A percentile compares a stretch with the other conserved stretches of the same genome.
Evolutionary conservation across 495 filamentous ascomycete species (phyloP).

Genomic region (Aspergillus sparsus): DNA sequence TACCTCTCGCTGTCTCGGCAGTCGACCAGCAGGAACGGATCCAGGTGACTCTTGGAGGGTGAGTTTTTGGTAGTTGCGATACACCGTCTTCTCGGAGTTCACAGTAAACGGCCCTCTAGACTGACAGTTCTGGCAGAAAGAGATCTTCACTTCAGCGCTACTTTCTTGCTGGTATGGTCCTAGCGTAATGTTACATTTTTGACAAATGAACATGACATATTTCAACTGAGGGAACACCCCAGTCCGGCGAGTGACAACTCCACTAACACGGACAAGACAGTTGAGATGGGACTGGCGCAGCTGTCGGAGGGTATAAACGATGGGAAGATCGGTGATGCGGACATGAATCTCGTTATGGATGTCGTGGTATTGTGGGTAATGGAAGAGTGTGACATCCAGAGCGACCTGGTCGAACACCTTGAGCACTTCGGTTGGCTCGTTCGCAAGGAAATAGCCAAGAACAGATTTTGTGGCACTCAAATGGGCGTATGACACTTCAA

Average conservation of each 20-base stretch:
- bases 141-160: slow-evolving; percentile 91
- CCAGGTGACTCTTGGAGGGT: slow-evolving; percentile 97
- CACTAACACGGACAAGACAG: slow-evolving; percentile 90
- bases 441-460: slow-evolving; percentile 96
- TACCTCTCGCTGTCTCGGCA: slow-evolving; percentile 92
- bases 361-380: slow-evolving; percentile 96
- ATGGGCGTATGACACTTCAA: slow-evolving; percentile 96
- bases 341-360: slow-evolving; percentile 99
- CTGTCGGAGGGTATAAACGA: slow-evolving; percentile 95
- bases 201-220: slow-evolving; percentile 96
- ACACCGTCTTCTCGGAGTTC: slow-evolving; percentile 98
- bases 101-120: slow-evolving; percentile 93
- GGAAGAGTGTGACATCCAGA: slow-evolving; percentile 89
- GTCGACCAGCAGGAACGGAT: slow-evolving; percentile 92
- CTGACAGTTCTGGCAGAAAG: slow-evolving; percentile 97
- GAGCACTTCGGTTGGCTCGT: slow-evolving; percentile 88
- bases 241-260: slow-evolving; percentile 93
- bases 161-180: slow-evolving; percentile 98
- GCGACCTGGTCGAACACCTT: slow-evolving; percentile 97
- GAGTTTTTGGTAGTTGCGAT: slow-evolving; percentile 97
- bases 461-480: slow-evolving; percentile 87
- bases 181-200: slow-evolving; percentile 86
- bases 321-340: slow-evolving; percentile 90
- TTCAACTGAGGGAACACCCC: slow-evolving; percentile 98
- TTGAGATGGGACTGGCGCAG: slow-evolving; percentile 96